Evolutionary conservation across 495 filamentous ascomycete species (phyloP).

Genomic region (Penicillium canariense): DNA sequence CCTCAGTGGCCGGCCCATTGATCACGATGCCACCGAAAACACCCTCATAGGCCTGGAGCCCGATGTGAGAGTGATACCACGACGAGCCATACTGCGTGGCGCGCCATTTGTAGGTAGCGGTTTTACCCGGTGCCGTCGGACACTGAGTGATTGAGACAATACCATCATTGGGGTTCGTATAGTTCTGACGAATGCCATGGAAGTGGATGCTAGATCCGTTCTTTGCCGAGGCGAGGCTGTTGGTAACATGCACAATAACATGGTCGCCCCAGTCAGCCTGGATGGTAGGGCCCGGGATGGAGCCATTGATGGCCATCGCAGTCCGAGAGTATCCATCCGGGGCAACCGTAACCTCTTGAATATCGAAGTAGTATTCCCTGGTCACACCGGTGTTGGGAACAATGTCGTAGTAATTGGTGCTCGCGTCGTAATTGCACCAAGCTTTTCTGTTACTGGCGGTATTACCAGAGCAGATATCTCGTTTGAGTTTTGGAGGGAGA

Average conservation of each 20-base stretch:
- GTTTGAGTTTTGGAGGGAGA: neutral
- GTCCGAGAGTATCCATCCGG: slow-evolving; percentile 64
- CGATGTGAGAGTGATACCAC: slow-evolving; percentile 65
- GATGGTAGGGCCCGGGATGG: slow-evolving; percentile 55
- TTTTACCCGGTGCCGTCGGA: slow-evolving; percentile 26
- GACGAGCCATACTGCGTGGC: slow-evolving; percentile 55
- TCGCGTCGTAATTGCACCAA: slow-evolving; percentile 49
- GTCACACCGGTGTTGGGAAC: slow-evolving; percentile 42
- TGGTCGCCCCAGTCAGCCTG: slow-evolving; percentile 44
- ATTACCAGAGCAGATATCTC: slow-evolving; percentile 32
- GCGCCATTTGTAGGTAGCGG: slow-evolving; percentile 49
- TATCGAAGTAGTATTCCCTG: slow-evolving; percentile 31
- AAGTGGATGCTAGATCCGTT: slow-evolving; percentile 55
- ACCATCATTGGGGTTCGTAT: slow-evolving; percentile 44
- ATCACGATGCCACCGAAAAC: slow-evolving; percentile 32
- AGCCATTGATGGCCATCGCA: slow-evolving; percentile 47
- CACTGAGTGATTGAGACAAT: slow-evolving; percentile 39
- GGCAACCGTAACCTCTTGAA: slow-evolving; percentile 55
- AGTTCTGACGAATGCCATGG: slow-evolving; percentile 45
- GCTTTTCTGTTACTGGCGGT: slow-evolving; percentile 35
- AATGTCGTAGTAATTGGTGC: slow-evolving; percentile 51
- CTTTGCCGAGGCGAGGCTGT: slow-evolving; percentile 42
- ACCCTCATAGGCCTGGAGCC: slow-evolving; percentile 43
- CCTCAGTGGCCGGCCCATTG: slow-evolving; percentile 50
- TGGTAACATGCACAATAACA: slow-evolving; percentile 56